These are phyloP conservation scores for Phytophthora pluvialis DNA, from an alignment of 352 stramenopile species.

Conservation along the genomic window DNA sequence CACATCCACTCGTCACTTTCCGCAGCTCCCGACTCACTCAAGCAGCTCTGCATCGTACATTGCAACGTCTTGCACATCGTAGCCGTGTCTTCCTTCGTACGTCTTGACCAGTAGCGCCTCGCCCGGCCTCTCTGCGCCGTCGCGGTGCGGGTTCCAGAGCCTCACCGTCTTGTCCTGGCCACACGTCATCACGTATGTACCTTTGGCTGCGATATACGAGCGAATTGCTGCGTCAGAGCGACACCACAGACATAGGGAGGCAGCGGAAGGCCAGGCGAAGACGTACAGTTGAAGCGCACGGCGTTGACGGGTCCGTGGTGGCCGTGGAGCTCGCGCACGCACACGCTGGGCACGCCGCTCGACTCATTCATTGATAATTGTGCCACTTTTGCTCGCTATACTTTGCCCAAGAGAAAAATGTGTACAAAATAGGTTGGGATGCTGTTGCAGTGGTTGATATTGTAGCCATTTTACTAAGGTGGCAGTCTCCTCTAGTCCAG, in stretches of 20 bases:
- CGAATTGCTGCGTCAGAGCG: conserved; percentile 1
- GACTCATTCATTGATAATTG: conserved; percentile 15
- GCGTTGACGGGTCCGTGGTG: conserved; percentile 79
- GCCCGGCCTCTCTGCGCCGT: conserved; percentile 56
- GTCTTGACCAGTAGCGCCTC: conserved; percentile 86
- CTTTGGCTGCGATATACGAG: conserved; percentile 59
- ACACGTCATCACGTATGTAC: conserved; percentile 90
- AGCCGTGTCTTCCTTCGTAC: conserved; percentile 87
- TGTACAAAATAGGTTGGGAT: conserved; percentile 1
- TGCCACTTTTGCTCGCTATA: conserved; percentile 1
- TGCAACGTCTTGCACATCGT: conserved; percentile 90
- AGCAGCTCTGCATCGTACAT: conserved; percentile 56
- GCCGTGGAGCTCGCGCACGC: conserved; percentile 61
- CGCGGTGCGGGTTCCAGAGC: conserved; percentile 89
- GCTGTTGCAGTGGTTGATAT: conserved; percentile 31
- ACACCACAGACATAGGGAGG: neutral
- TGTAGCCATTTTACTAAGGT: conserved; percentile 24
- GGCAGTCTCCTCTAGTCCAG: conserved; percentile 29
- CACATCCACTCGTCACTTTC: conserved; percentile 4
- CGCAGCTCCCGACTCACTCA: neutral
- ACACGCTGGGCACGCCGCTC: conserved; percentile 39
- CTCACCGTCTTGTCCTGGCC: conserved; percentile 88
- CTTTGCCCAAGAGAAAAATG: conserved; percentile 27
- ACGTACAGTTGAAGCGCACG: conserved; percentile 83
- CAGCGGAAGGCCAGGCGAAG: neutral